Evolutionary conservation across 192 early-diverging fungal genomes (phyloP).

Genomic region (Bifiguratus adelaidae): DNA sequence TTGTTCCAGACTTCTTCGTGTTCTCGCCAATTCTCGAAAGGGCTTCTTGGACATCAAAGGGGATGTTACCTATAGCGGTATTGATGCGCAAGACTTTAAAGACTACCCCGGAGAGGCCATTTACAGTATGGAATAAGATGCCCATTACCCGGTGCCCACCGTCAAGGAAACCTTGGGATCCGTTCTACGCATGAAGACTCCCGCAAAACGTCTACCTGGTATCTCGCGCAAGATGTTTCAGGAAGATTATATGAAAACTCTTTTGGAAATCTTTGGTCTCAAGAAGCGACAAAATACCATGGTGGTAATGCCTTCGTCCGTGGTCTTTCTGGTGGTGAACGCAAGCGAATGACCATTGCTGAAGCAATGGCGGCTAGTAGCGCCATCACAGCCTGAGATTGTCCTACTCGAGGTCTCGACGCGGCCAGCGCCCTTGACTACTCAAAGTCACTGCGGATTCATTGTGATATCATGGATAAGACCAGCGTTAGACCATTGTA

Average conservation of each 20-base stretch:
- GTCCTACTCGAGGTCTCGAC: slow-evolving; percentile 64
- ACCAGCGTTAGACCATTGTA: slow-evolving; percentile 46
- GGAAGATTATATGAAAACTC: slow-evolving; percentile 26
- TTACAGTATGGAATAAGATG: slow-evolving; percentile 34
- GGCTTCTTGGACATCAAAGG: slow-evolving; percentile 43
- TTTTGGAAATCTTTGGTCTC: slow-evolving; percentile 34
- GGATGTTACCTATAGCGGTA: slow-evolving; percentile 48
- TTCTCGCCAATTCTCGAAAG: slow-evolving; percentile 47
- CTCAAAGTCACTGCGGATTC: slow-evolving; percentile 58
- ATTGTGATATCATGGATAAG: slow-evolving; percentile 55
- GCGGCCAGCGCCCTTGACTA: slow-evolving; percentile 78
- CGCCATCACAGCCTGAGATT: slow-evolving; percentile 47
- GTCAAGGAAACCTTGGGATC: slow-evolving; percentile 66
- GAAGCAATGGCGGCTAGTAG: slow-evolving; percentile 58
- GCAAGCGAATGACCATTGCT: slow-evolving; percentile 67
- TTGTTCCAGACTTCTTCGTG: slow-evolving; percentile 52
- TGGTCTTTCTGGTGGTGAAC: slow-evolving; percentile 68
- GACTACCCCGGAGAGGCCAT: slow-evolving; percentile 47
- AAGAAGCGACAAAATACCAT: slow-evolving; percentile 57
- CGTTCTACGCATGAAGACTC: slow-evolving; percentile 65
- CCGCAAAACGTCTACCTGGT: slow-evolving; percentile 35
- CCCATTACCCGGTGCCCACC: slow-evolving; percentile 61
- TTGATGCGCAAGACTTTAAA: slow-evolving; percentile 42
- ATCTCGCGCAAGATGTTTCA: slow-evolving; percentile 33
- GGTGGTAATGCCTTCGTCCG: slow-evolving; percentile 70